Evolutionary conservation across 1,139 yeast species (phyloP), one percentile per base, ranked within the genome.

Genomic region (Nadsonia commutata): DNA sequence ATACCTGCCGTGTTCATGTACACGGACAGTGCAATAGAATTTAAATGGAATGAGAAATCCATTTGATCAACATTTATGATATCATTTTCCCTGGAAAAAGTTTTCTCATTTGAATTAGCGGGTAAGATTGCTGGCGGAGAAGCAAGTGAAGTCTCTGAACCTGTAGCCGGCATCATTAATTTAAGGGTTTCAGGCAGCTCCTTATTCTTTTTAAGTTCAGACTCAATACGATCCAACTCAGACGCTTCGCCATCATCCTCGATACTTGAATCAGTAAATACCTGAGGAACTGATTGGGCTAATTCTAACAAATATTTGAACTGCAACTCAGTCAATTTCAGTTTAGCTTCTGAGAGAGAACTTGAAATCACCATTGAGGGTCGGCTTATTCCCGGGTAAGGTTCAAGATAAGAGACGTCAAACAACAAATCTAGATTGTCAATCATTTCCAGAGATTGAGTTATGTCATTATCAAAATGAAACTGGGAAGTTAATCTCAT

Each of bases 311-410:
- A 57, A 52, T 75, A 78, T 31, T 69, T 65, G 40, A 82, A 66
- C 60, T 93, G 98, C 36, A 76, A 60, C 51, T 90, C 97, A 0
- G 96, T 82, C 46, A 90, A 62, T 23, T 72, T 70, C 50, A 85
- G 65, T 41, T 76, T 73, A 18, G 83, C 68, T 19, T 83, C 83
- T 1, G 83, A 76, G 55, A 83, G 68, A 21, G 68, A 63, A 17
- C 95, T 94, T 3, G 57, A 53, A 1, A 83, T 66, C 2, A 66
- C 63, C 39, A 78, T 65, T 0, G 74, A 65, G 0, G 95, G 82
- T 1, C 69, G 55, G 1, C 60, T 63, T 7, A 60, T 57, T 1
- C 52, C 51, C 22, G 49, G 51, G 18, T 41, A 23, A 51, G 61
- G 36, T 13, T 74, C 77, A 37, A 67, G 65, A 51, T 76, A 76